A percentile compares a stretch with the other conserved stretches of the same genome.
Conservation (phyloP, 192 early-diverging fungal genomes). For the Geranomyces variabilis region DNA sequence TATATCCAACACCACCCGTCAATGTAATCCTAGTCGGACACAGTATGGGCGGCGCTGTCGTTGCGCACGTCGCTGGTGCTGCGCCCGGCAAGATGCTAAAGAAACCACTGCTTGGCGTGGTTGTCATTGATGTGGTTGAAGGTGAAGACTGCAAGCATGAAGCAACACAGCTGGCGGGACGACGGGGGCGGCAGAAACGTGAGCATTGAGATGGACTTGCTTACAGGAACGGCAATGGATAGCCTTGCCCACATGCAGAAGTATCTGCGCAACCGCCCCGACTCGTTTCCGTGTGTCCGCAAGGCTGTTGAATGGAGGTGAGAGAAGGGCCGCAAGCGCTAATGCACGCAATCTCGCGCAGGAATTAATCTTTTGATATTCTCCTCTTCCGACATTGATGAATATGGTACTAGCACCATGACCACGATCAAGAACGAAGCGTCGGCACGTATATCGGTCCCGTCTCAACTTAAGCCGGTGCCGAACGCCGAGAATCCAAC, state of each 20-base stretch:
- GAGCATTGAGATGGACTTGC: not conserved
- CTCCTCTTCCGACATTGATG: no score
- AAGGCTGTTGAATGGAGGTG: slow-evolving; percentile 53
- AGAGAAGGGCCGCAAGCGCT: not conserved
- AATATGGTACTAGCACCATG: not conserved
- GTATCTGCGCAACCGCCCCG: slow-evolving; percentile 37
- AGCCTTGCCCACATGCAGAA: slow-evolving; percentile 42
- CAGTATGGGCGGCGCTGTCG: slow-evolving; percentile 52
- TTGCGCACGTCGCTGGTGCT: slow-evolving; percentile 24
- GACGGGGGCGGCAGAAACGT: no score
- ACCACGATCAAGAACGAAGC: slow-evolving; percentile 19
- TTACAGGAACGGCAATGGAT: slow-evolving; percentile 47
- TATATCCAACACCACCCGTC: not conserved
- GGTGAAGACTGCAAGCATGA: no score
- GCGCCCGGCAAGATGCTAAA: not conserved
- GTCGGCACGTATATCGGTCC: slow-evolving; percentile 30
- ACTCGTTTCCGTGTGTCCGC: slow-evolving; percentile 26
- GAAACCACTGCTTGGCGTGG: slow-evolving; percentile 40
- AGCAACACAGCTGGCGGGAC: no score
- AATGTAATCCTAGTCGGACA: slow-evolving; percentile 49
- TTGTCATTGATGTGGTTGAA: slow-evolving; percentile 53
- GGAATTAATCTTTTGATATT: no score
- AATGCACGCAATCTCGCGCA: not conserved
- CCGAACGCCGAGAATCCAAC: not conserved
- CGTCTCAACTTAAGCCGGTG: slow-evolving; percentile 19